Evolutionary conservation across 176 grass and related monocot genomes (phyloP), one percentile per base, ranked within the genome.

Genomic region (Ensete ventricosum): DNA sequence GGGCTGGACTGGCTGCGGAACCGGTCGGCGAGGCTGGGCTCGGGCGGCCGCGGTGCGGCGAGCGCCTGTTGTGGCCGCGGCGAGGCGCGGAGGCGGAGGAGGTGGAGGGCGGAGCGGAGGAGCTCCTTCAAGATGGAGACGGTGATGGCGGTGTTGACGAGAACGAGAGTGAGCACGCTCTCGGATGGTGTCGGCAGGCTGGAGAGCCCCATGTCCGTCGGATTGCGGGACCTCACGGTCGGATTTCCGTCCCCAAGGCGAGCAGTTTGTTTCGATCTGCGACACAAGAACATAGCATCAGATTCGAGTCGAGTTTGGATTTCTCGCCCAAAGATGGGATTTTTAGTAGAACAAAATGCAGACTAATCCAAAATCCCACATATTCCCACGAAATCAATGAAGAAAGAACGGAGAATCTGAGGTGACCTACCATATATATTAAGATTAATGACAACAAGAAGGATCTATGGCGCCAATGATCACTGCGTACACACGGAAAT

Each of bases 161-260:
- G 71, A 27, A 93, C 50, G 82, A 85, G 76, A 12, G 84, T 82
- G 24, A 93, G 78, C 1, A 90, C 27, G 74, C 71, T 84, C 55
- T 93, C 91, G 74, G 86, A 90, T 43, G 87, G 87, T 3, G 91
- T 68, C 22, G 91, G 87, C 74, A 93, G 64, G 84, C 80, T 89
- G 22, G 80, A 83, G 75, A 93, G 77, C 12, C 91, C 91, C 91
- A 93, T 93, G 16, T 14, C 57, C 54, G 14, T 2, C 9, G 12
- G 57, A 6, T 14, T 60, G 16, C 16, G n/a, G n/a, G 57, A 60
- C 20, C 57, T 4, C 34, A 43, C 34, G 4, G 34, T 43, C 34
- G 34, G 34, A 43, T 43, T 43, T 43, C 34, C 34, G 34, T 43
- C 34, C 34, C 34, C 34, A 5, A 43, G 34, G 34, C 34, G 34